These are phyloP conservation scores for Leptodermis oblonga DNA, from an alignment of 257 asterid species.

Conservation along the genomic window DNA sequence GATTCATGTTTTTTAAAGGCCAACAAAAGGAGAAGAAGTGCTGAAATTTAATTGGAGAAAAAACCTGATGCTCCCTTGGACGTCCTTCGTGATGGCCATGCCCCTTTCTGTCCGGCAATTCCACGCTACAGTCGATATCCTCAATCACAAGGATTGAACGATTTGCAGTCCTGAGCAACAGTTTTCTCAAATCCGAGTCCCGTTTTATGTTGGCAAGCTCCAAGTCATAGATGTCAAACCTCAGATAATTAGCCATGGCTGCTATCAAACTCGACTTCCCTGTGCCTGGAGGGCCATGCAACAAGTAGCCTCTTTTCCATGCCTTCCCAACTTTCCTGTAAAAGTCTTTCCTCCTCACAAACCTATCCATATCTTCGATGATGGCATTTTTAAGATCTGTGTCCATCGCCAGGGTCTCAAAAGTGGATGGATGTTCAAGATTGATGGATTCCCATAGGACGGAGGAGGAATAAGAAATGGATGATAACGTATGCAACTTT, in stretches of 20 bases:
- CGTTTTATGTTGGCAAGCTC: conserved; percentile 48
- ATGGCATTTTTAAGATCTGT: conserved; percentile 27
- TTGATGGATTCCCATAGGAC: conserved; percentile 52
- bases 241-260: conserved; percentile 68
- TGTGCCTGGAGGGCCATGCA: conserved; percentile 79
- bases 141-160: conserved; percentile 69
- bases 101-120: conserved; percentile 40
- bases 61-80: conserved; percentile 25
- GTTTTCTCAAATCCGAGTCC: conserved; percentile 58
- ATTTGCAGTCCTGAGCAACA: conserved; percentile 55
- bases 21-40: background rate
- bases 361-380: conserved; percentile 55
- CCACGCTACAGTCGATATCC: conserved; percentile 70
- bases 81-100: conserved; percentile 12
- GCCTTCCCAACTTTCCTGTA: conserved; percentile 70
- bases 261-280: conserved; percentile 75
- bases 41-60: background rate
- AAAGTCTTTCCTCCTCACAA: conserved; percentile 52
- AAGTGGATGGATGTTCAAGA: conserved; percentile 71
- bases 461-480: background rate
- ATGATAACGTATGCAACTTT: conserved; percentile 40
- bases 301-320: conserved; percentile 77
- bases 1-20: background rate
- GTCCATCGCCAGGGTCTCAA: conserved; percentile 62
- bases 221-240: conserved; percentile 65